These are phyloP conservation scores for Cornus suecica DNA, from an alignment of 148 eudicot genomes.

Conservation along the genomic window DNA sequence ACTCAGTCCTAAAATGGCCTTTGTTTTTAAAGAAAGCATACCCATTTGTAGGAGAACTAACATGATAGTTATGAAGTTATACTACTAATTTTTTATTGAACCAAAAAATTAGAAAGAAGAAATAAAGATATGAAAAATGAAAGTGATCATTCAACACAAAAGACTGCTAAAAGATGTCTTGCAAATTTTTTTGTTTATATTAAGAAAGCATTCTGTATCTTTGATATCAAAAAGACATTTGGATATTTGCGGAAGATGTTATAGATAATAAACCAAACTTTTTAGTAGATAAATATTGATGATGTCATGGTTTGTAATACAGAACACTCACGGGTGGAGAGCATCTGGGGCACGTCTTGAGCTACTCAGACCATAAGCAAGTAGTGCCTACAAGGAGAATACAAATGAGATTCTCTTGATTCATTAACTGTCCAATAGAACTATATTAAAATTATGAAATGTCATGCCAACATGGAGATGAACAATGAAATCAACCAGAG, in stretches of 20 bases:
- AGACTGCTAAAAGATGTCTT: not conserved
- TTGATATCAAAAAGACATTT: not conserved
- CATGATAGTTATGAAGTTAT: not conserved
- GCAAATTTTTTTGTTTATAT: not conserved
- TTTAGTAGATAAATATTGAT: not conserved
- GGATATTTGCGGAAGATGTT: not conserved
- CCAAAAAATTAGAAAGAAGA: not conserved
- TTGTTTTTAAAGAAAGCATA: not conserved
- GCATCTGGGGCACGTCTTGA: slow-evolving; percentile 99
- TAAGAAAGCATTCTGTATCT: not conserved
- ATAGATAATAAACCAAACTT: not conserved
- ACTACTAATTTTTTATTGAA: not conserved
- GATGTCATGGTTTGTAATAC: not conserved
- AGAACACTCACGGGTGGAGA: slow-evolving; percentile 82
- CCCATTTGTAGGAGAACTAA: not conserved
- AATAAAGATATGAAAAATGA: not conserved
- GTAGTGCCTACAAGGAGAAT: slow-evolving; percentile 74
- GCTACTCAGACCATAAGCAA: slow-evolving; percentile 92
- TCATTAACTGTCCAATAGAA: slow-evolving; percentile 6
- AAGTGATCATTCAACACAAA: not conserved
- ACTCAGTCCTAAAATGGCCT: not conserved
- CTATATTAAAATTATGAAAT: not conserved
- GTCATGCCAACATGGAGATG: slow-evolving; percentile 2
- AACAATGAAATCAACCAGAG: slow-evolving; percentile 3
- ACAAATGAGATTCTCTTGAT: slow-evolving; percentile 41